phyloP scores from a whole-genome alignment of 2,329 filamentous ascomycete species.

The Xylaria sp. region DNA sequence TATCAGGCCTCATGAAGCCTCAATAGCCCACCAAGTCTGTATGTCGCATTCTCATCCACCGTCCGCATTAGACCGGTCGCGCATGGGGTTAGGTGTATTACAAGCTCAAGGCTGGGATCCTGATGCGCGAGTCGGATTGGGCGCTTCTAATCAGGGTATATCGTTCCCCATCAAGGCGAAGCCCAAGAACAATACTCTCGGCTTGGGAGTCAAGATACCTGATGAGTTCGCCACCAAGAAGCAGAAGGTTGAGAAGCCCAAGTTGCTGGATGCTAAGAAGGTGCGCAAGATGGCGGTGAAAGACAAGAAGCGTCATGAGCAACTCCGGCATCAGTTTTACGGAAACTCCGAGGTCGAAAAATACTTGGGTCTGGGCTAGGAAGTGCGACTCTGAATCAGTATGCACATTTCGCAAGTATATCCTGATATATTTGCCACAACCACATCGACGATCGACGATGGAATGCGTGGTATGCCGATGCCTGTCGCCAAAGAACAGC shows the following conservation, averaged over 20 bases:
- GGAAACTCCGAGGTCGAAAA: slow-evolving; percentile 67
- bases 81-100: slow-evolving; percentile 65
- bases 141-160: slow-evolving; percentile 65
- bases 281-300: slow-evolving; percentile 56
- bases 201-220: slow-evolving; percentile 55
- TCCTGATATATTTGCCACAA: not conserved
- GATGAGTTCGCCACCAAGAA: slow-evolving; percentile 36
- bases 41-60: slow-evolving; percentile 66
- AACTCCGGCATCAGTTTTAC: slow-evolving; percentile 66
- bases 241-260: slow-evolving; percentile 30
- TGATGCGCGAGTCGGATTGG: slow-evolving; percentile 66
- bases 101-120: slow-evolving; percentile 68
- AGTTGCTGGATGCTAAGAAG: slow-evolving; percentile 64
- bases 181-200: slow-evolving; percentile 68
- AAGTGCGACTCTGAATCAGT: not conserved
- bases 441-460: not conserved
- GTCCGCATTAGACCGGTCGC: slow-evolving; percentile 62
- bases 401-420: not conserved
- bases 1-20: slow-evolving; percentile 47
- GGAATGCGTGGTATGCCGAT: not conserved
- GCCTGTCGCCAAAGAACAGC: too few species aligned
- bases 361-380: slow-evolving; percentile 53
- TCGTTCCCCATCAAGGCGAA: slow-evolving; percentile 68
- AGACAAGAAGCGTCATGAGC: slow-evolving; percentile 58
- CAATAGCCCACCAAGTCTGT: slow-evolving; percentile 66